Evolutionary conservation across 2,329 filamentous ascomycete species (phyloP).

Genomic region (Cladosporium halotolerans): DNA sequence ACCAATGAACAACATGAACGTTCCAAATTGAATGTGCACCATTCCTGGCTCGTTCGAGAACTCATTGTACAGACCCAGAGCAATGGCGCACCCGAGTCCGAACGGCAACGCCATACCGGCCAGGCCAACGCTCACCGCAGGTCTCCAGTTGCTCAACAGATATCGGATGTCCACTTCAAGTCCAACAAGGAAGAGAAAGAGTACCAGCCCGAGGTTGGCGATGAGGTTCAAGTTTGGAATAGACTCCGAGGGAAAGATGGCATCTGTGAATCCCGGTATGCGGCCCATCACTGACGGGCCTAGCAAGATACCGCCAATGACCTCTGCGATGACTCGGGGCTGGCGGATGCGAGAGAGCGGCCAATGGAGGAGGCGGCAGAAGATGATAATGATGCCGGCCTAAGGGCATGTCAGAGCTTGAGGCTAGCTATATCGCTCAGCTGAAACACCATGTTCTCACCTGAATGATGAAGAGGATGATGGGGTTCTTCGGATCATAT

Average conservation of each 20-base stretch:
- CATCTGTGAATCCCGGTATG: conserved; percentile 67
- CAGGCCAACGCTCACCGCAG: conserved; percentile 69
- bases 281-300: conserved; percentile 84
- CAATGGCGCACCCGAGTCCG: conserved; percentile 70
- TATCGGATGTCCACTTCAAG: conserved; percentile 79
- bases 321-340: conserved; percentile 76
- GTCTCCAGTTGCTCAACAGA: conserved; percentile 71
- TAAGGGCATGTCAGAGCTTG: conserved; percentile 29
- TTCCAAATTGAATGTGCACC: conserved; percentile 54
- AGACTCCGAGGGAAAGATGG: conserved; percentile 71
- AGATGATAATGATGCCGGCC: conserved; percentile 66
- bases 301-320: conserved; percentile 76
- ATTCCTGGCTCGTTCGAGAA: conserved; percentile 56
- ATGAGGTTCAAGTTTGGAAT: conserved; percentile 71
- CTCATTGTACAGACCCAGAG: conserved; percentile 71
- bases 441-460: conserved; percentile 32
- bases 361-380: conserved; percentile 68
- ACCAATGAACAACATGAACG: conserved; percentile 74
- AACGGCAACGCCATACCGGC: conserved; percentile 80
- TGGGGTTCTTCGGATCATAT: conserved; percentile 65
- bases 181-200: conserved; percentile 84
- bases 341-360: conserved; percentile 71
- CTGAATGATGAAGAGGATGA: conserved; percentile 71
- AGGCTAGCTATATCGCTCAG: neutral
- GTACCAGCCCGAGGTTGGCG: conserved; percentile 74